These are phyloP conservation scores for Exophiala viscosa DNA, from an alignment of 2,329 filamentous ascomycete species.

Conservation along the genomic window DNA sequence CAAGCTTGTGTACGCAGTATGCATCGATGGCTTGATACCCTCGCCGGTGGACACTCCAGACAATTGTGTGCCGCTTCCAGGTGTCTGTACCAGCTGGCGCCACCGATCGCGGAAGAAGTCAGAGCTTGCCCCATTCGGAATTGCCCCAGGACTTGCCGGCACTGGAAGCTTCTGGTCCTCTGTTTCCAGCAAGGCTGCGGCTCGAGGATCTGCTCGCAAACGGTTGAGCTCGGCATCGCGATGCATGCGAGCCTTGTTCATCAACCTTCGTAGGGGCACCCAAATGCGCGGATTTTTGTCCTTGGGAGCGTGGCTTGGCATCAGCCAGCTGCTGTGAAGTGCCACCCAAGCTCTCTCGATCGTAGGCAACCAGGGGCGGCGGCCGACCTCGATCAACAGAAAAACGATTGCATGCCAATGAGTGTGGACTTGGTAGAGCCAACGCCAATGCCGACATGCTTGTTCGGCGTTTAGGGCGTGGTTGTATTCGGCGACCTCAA, in stretches of 20 bases:
- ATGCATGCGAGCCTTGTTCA: slow-evolving; percentile 32
- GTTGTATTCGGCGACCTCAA: slow-evolving; percentile 48
- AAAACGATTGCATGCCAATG: slow-evolving; percentile 60
- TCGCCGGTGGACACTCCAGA: background rate
- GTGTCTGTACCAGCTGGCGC: slow-evolving; percentile 23
- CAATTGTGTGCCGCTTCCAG: background rate
- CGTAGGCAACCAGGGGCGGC: slow-evolving; percentile 45
- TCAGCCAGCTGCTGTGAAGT: slow-evolving; percentile 35
- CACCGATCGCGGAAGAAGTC: slow-evolving; percentile 32
- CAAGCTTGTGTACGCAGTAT: background rate
- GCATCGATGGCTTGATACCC: background rate
- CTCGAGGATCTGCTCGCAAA: slow-evolving; percentile 30
- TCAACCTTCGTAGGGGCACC: slow-evolving; percentile 35
- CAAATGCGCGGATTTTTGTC: slow-evolving; percentile 35
- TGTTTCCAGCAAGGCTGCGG: slow-evolving; percentile 15
- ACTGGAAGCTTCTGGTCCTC: slow-evolving; percentile 10
- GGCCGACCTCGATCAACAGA: slow-evolving; percentile 51
- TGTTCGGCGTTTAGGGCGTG: slow-evolving; percentile 52
- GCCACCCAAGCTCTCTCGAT: slow-evolving; percentile 49
- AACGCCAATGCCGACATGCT: slow-evolving; percentile 51
- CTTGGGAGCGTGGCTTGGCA: slow-evolving; percentile 30
- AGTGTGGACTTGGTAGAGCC: slow-evolving; percentile 58
- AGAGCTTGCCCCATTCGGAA: slow-evolving; percentile 22
- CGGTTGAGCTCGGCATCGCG: slow-evolving; percentile 34
- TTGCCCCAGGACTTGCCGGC: slow-evolving; percentile 32